These are phyloP conservation scores for Erodium maritimum DNA, from an alignment of 345 rosid genomes.

Conservation along the genomic window DNA sequence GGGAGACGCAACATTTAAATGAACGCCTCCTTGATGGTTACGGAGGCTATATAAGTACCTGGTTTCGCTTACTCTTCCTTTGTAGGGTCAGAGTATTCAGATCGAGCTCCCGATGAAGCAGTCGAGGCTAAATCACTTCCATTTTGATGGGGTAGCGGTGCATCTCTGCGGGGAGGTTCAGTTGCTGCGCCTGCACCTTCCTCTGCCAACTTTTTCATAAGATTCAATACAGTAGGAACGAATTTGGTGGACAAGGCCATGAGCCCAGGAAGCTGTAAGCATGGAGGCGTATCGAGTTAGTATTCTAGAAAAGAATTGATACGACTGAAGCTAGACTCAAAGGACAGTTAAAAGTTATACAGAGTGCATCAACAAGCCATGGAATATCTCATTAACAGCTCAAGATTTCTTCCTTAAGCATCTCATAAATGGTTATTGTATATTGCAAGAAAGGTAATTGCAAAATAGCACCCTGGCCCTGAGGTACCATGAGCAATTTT, in stretches of 20 bases:
- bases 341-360: neutral
- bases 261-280: conserved; percentile 72
- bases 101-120: conserved; percentile 21
- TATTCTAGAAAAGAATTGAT: neutral
- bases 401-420: neutral
- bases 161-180: conserved; percentile 30
- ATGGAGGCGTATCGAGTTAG: conserved; percentile 4
- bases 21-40: too few relatives aligned
- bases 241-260: conserved; percentile 71
- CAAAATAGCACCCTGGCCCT: too few relatives aligned
- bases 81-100: conserved; percentile 30
- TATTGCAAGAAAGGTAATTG: too few relatives aligned
- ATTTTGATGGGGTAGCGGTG: conserved; percentile 7
- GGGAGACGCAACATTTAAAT: too few relatives aligned
- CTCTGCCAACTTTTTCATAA: conserved; percentile 64
- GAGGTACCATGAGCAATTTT: too few relatives aligned
- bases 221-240: conserved; percentile 85
- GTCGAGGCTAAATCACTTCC: conserved; percentile 32
- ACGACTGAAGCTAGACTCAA: neutral
- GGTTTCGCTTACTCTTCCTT: conserved; percentile 34
- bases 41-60: too few relatives aligned
- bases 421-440: neutral
- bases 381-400: too few relatives aligned
- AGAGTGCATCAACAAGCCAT: too few relatives aligned
- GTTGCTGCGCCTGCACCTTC: conserved; percentile 49